Base-by-base conservation (phyloP, 441 rosid species). In the Erodium moschatum region DNA sequence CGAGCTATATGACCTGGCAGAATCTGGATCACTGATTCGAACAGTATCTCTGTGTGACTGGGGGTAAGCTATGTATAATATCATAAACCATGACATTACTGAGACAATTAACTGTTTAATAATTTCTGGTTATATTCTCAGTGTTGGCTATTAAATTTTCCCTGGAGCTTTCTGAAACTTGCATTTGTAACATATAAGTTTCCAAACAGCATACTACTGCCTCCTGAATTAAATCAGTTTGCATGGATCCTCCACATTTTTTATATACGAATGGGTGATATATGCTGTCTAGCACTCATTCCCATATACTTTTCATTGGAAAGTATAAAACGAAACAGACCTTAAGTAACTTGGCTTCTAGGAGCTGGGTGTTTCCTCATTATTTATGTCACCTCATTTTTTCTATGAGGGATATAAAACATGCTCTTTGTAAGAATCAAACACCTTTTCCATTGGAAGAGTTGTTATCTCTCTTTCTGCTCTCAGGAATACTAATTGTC, bases 1-100 rank as follows among this genome's bases (percentile, higher is more conserved):
- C 68, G 97, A 94, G 70, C 83, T 94, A 67, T 91, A 89, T 74
- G 92, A 91, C 80, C 78, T 91, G 61, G 83, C 87, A 44, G 88
- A 89, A 70, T 83, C 92, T 19, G 81, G 76, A 24, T 88, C 87
- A 52, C 90, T 83, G 64, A 84, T 94, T 70, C 96, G 97, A 64
- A 75, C 90, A 0, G 88, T 94, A 66, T 91, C 96, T 74, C 84
- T 94, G 81, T 86, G 75, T 76, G 99, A 94, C 73, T 91, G 97
- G 97, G 97, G 99, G 99, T 94, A 85, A 82, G 91, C 66, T 40
- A 27, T 52, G 20, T 65, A 27, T 31, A 33, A 11, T 66, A 58
- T 75, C 52, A 16, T 75, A 67, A 69, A 73, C 48, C 73, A 31
- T 61, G 46, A 66, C 50, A 69, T 56, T 67, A 24, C 19, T 73